Percentiles rank a stretch among this genome's conserved stretches.
phyloP scores from a whole-genome alignment of 2,329 filamentous ascomycete species.

The Penicillium concentricum region DNA sequence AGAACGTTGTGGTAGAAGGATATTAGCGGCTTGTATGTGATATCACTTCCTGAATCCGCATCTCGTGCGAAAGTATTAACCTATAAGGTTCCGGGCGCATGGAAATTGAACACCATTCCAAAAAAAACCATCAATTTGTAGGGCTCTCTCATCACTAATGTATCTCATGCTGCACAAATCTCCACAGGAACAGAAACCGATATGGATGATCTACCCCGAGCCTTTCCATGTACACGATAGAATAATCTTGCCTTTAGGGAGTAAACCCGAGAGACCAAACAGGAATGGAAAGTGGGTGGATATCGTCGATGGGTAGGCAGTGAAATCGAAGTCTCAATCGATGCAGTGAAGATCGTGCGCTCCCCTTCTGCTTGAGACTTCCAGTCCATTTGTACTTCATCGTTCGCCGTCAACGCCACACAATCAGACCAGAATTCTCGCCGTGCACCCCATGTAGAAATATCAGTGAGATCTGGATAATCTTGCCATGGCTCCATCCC shows the following conservation, averaged over 20 bases:
- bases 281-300: constrained; percentile 17
- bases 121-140: neutral
- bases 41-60: too few species aligned
- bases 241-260: constrained; percentile 6
- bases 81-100: neutral
- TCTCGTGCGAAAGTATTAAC: neutral
- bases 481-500: constrained; percentile 11
- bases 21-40: too few species aligned
- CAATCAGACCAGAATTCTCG: constrained; percentile 7
- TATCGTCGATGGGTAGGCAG: constrained; percentile 1
- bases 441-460: constrained; percentile 5
- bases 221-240: neutral
- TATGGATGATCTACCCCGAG: neutral
- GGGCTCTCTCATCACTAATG: too few species aligned
- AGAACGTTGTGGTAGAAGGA: neutral
- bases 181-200: neutral
- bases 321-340: neutral
- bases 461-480: constrained; percentile 11
- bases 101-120: too few species aligned
- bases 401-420: neutral
- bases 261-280: constrained; percentile 18
- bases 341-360: constrained; percentile 1
- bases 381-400: neutral
- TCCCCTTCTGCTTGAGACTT: neutral
- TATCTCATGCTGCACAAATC: neutral